Conservation (phyloP, 1,284 basidiomycete genomes). For the Papiliotrema terrestris region DNA sequence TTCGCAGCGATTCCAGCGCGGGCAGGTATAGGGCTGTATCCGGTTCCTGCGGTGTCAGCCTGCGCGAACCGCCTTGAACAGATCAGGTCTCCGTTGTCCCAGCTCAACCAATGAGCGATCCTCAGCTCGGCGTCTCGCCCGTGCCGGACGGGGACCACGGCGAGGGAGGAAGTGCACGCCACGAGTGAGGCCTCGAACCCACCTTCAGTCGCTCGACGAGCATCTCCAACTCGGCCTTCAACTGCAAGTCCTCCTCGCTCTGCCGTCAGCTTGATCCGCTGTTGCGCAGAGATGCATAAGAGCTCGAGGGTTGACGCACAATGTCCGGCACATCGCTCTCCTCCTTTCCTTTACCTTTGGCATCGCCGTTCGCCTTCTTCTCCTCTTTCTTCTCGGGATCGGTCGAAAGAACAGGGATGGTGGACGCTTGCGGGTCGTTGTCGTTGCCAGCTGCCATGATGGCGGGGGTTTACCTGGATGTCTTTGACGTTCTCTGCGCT, state of each 20-base stretch:
- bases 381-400: constrained; percentile 51
- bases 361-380: constrained; percentile 46
- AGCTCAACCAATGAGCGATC: too few relatives aligned
- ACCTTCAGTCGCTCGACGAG: constrained; percentile 91
- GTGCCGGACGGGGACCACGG: neutral
- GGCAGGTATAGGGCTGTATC: constrained; percentile 80
- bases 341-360: constrained; percentile 40
- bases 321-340: constrained; percentile 70
- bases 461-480: neutral
- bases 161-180: neutral
- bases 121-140: neutral
- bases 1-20: constrained; percentile 89
- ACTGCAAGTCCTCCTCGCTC: constrained; percentile 93
- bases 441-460: constrained; percentile 5
- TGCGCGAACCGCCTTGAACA: neutral
- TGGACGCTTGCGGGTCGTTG: constrained; percentile 29
- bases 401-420: constrained; percentile 49
- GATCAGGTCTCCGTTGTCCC: neutral
- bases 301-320: constrained; percentile 54
- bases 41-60: constrained; percentile 63
- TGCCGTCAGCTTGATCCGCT: constrained; percentile 40
- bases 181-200: constrained; percentile 14
- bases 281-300: neutral
- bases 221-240: constrained; percentile 97
- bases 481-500: too few relatives aligned